phyloP scores from a whole-genome alignment of 2,329 filamentous ascomycete genomes.

The Parasarocladium wereldwijsianum region DNA sequence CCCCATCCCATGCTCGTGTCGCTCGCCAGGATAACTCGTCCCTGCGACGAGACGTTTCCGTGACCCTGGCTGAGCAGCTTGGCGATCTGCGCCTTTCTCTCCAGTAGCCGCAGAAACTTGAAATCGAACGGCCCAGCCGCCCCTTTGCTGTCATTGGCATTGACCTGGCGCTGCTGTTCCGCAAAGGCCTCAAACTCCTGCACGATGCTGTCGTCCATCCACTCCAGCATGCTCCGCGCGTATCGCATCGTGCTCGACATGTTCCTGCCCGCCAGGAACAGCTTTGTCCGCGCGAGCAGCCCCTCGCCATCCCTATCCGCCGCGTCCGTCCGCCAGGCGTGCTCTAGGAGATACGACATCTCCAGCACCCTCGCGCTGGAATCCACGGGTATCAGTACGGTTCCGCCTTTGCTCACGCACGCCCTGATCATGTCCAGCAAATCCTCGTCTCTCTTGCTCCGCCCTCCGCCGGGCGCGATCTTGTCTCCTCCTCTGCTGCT shows the following conservation, averaged over 20 bases:
- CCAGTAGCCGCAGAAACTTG: conserved; percentile 67
- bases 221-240: conserved; percentile 90
- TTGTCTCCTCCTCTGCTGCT: conserved; percentile 70
- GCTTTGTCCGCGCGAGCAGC: conserved; percentile 35
- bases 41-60: conserved; percentile 27
- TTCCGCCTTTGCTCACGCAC: conserved; percentile 70
- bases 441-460: conserved; percentile 71
- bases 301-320: conserved; percentile 35
- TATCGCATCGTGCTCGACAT: conserved; percentile 81
- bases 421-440: conserved; percentile 69
- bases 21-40: conserved; percentile 77
- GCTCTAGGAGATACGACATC: conserved; percentile 80
- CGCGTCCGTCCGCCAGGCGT: conserved; percentile 66
- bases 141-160: conserved; percentile 33
- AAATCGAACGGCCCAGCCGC: conserved; percentile 72
- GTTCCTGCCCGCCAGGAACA: conserved; percentile 78
- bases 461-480: conserved; percentile 53
- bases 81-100: conserved; percentile 67
- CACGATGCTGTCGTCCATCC: conserved; percentile 96
- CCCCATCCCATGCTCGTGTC: conserved; percentile 90
- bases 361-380: conserved; percentile 91
- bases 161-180: conserved; percentile 32
- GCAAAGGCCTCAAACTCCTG: conserved; percentile 72
- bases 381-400: conserved; percentile 84
- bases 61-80: conserved; percentile 40